Base-by-base conservation (phyloP, 73 alveolate species). In the Blepharisma stoltei region DNA sequence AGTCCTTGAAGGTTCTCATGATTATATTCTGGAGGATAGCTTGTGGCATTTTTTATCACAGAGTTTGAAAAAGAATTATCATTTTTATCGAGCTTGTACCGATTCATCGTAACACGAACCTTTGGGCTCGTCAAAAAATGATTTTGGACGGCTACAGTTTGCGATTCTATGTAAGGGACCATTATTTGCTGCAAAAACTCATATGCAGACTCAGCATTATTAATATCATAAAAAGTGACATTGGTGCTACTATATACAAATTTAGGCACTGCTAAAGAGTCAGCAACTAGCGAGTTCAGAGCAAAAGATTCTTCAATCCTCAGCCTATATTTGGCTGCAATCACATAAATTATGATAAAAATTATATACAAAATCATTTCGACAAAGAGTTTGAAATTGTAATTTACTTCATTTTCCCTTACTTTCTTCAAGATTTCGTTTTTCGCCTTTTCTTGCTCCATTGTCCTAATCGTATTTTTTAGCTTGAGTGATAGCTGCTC, bases 401-500 rank as follows among this genome's bases (percentile, higher is more conserved):
- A 54, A 54, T 71, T 67, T 52, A 66, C 78, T 71, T 65, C 82
- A n/a, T 32, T 32, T 21, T 70, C 46, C 11, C 14, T 8, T 2
- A 18, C 18, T 9, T 14, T 14, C 48, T 60, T 60, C 14, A 9
- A 8, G 14, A 14, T 60, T 25, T 60, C 23, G 0, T 60, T 60
- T 60, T 14, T 14, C 5, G 37, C 73, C 18, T 14, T 38, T 9
- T 38, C 18, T 44, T 85, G 77, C 6, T 80, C 75, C 18, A 85
- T 85, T 43, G 53, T 47, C 52, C 48, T 70, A 7, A 65, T 43
- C 7, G 88, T 80, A 6, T 11, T 43, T 7, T 81, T 67, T 6
- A 85, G 8, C 54, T 85, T 69, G 53, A 54, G 70, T 48, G 52
- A 81, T 43, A 54, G 67, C 37, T 85, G 75, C 7, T 85, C 89